A percentile compares a stretch with the other conserved stretches of the same genome.
Evolutionary conservation across 768 basidiomycete species (phyloP).

Genomic region (Russula griseocarnosa): DNA sequence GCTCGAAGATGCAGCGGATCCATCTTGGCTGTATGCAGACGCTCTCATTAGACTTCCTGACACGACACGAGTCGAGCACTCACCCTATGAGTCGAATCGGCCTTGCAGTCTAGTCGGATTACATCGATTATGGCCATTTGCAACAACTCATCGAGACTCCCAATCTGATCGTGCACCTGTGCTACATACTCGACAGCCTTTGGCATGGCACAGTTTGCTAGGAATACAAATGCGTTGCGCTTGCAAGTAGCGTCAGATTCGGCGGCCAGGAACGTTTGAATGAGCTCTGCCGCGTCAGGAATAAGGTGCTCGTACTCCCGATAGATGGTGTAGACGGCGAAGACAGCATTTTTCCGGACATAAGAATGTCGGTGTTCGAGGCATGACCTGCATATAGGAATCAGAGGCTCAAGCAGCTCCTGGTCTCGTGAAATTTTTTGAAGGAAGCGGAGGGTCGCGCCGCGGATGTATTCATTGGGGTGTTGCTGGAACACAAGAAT

Average conservation of each 20-base stretch:
- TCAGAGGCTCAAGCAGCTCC: slow-evolving; percentile 92
- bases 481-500: slow-evolving; percentile 66
- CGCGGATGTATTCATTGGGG: slow-evolving; percentile 98
- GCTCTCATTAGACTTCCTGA: not conserved
- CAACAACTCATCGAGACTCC: slow-evolving; percentile 80
- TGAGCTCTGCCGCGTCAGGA: slow-evolving; percentile 92
- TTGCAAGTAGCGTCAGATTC: slow-evolving; percentile 96
- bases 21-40: slow-evolving; percentile 65
- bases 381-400: slow-evolving; percentile 89
- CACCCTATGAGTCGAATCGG: slow-evolving; percentile 77
- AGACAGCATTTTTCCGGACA: slow-evolving; percentile 97
- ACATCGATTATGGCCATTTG: slow-evolving; percentile 97
- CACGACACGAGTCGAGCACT: slow-evolving; percentile 33
- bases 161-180: slow-evolving; percentile 78
- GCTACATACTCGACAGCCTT: slow-evolving; percentile 91
- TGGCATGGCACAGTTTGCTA: slow-evolving; percentile 78
- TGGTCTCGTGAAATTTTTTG: slow-evolving; percentile 92
- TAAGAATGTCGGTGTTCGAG: slow-evolving; percentile 97
- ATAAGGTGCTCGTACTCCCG: slow-evolving; percentile 92
- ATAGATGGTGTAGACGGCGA: slow-evolving; percentile 92
- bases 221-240: slow-evolving; percentile 94
- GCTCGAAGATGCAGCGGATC: slow-evolving; percentile 89
- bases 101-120: slow-evolving; percentile 83
- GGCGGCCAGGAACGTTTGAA: slow-evolving; percentile 92
- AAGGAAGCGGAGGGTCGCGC: slow-evolving; percentile 92